phyloP scores from a whole-genome alignment of 2,329 filamentous ascomycete species.

The Tolypocladium endophyticum region DNA sequence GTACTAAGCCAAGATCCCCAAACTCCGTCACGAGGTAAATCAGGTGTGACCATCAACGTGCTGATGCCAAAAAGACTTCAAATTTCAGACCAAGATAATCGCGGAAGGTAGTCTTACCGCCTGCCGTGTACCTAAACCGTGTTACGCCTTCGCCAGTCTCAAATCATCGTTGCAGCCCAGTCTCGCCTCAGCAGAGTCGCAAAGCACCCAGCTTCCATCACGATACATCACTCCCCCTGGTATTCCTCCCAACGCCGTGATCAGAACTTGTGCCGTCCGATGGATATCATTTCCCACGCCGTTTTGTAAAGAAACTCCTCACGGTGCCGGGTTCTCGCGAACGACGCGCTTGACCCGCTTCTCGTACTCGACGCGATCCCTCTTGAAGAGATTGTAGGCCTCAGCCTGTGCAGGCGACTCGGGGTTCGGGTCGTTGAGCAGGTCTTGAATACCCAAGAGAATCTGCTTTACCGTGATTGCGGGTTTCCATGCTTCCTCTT shows the following conservation, averaged over 20 bases:
- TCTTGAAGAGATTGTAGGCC: constrained; percentile 94
- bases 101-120: neutral
- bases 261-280: constrained; percentile 12
- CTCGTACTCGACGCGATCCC: constrained; percentile 79
- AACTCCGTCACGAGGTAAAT: no score
- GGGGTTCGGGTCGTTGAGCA: constrained; percentile 92
- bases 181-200: neutral
- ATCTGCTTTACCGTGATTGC: constrained; percentile 99
- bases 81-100: neutral
- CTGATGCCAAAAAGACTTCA: neutral
- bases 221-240: constrained; percentile 8
- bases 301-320: constrained; percentile 6
- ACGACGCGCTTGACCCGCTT: constrained; percentile 79
- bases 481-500: constrained; percentile 97
- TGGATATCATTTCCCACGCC: constrained; percentile 4
- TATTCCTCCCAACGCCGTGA: constrained; percentile 21
- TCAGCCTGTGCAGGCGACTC: constrained; percentile 95
- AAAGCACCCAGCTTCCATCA: neutral
- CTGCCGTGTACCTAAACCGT: neutral
- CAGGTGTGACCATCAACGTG: neutral
- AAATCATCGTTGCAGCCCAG: neutral
- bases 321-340: constrained; percentile 76
- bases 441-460: constrained; percentile 86
- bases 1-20: neutral
- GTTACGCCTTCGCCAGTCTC: neutral